Conservation (phyloP, 768 basidiomycete species). For the Russula brevipes region DNA sequence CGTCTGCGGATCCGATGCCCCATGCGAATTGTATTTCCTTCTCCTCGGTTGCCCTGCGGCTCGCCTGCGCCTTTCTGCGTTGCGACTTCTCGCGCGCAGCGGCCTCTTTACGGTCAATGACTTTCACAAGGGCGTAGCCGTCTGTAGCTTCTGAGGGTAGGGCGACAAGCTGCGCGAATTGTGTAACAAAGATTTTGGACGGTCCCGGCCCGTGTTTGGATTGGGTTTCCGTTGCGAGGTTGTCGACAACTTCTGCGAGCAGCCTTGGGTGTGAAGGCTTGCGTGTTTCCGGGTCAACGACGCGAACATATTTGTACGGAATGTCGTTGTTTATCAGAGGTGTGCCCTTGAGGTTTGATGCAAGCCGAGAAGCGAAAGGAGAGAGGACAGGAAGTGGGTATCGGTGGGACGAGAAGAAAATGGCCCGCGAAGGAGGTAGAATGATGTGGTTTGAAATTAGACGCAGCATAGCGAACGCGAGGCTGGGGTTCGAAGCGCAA, state of each 20-base stretch:
- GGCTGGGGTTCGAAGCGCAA: too few relatives aligned
- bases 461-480: constrained; percentile 6
- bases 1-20: constrained; percentile 33
- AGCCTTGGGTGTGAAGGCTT: constrained; percentile 17
- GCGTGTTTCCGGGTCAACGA: constrained; percentile 23
- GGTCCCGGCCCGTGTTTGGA: neutral
- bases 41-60: constrained; percentile 23
- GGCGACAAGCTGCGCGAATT: constrained; percentile 21
- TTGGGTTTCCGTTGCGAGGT: constrained; percentile 10
- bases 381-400: neutral
- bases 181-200: constrained; percentile 1
- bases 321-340: constrained; percentile 24
- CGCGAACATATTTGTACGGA: constrained; percentile 21
- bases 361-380: neutral
- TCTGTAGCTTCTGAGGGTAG: constrained; percentile 19
- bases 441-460: neutral
- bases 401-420: neutral
- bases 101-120: constrained; percentile 11
- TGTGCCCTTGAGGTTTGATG: constrained; percentile 2
- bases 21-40: constrained; percentile 39
- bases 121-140: constrained; percentile 25
- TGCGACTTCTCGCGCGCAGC: constrained; percentile 14
- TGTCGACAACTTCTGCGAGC: constrained; percentile 16
- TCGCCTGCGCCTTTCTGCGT: constrained; percentile 12
- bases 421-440: neutral